phyloP scores from a whole-genome alignment of 306 rosid genomes.

The Cucumis cinereus region DNA sequence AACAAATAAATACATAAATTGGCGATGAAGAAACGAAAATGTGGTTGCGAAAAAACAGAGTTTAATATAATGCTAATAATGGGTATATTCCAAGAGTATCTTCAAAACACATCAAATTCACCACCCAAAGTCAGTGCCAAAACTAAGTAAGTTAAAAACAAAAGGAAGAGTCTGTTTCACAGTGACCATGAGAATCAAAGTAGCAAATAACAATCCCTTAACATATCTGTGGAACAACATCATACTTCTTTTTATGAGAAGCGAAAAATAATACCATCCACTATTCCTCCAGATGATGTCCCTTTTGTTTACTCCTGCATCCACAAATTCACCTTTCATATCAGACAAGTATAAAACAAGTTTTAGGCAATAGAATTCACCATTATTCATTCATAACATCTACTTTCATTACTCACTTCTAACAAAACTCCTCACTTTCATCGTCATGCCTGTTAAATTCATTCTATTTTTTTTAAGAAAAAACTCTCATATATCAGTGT shows the following conservation, averaged over 20 bases:
- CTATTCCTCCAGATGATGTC: constrained; percentile 2
- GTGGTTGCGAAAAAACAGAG: too few species aligned
- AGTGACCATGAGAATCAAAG: neutral
- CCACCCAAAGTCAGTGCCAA: neutral
- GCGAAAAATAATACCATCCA: neutral
- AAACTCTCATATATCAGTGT: neutral
- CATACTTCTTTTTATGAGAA: neutral
- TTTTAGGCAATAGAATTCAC: neutral
- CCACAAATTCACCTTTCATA: neutral
- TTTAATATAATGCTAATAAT: neutral
- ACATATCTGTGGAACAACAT: neutral
- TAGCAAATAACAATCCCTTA: neutral
- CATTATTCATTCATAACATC: neutral
- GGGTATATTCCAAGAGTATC: neutral
- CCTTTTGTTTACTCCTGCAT: constrained; percentile 24
- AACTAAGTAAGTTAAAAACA: neutral
- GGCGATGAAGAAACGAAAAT: too few species aligned
- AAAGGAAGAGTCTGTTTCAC: neutral
- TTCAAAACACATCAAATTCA: neutral
- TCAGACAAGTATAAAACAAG: neutral
- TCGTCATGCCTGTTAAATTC: neutral
- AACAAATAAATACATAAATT: too few species aligned
- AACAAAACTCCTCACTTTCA: neutral
- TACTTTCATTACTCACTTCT: neutral
- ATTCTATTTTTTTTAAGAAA: too few species aligned